A percentile compares a stretch with the other conserved stretches of the same genome.
Evolutionary conservation across 2,329 filamentous ascomycete genomes (phyloP).

Genomic region (Bipolaris oryzae): DNA sequence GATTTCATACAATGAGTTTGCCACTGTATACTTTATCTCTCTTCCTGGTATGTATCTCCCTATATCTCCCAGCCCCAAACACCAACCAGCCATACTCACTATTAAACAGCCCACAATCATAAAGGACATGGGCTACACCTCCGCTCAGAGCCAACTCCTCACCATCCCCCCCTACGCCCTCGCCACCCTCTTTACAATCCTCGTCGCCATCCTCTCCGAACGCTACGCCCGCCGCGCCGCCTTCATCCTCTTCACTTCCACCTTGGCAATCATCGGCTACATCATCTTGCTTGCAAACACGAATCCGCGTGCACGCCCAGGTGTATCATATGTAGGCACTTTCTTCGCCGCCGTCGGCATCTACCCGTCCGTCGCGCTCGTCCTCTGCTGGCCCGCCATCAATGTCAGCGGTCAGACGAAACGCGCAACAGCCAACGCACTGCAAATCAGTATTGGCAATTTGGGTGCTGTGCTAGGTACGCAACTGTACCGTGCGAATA

Average conservation of each 20-base stretch:
- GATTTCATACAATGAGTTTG: slow-evolving; percentile 74
- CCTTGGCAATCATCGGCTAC: slow-evolving; percentile 46
- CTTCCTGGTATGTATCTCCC: slow-evolving; percentile 42
- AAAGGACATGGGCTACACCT: slow-evolving; percentile 51
- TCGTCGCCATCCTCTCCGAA: slow-evolving; percentile 44
- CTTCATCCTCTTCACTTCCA: slow-evolving; percentile 45
- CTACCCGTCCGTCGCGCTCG: slow-evolving; percentile 48
- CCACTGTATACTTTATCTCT: slow-evolving; percentile 48
- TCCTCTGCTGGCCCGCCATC: slow-evolving; percentile 59
- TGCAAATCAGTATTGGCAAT: slow-evolving; percentile 60
- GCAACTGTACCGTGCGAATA: slow-evolving; percentile 46
- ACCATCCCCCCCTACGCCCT: slow-evolving; percentile 54
- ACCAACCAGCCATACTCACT: not conserved
- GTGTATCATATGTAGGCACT: slow-evolving; percentile 46
- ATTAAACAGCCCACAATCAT: slow-evolving; percentile 59
- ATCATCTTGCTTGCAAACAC: slow-evolving; percentile 47
- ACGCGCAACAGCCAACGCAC: slow-evolving; percentile 56
- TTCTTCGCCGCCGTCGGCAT: slow-evolving; percentile 50
- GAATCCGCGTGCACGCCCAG: slow-evolving; percentile 39
- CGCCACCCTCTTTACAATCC: slow-evolving; percentile 46
- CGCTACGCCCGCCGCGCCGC: slow-evolving; percentile 38
- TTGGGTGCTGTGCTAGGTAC: slow-evolving; percentile 50
- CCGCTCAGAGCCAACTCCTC: slow-evolving; percentile 52
- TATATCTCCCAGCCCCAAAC: not conserved
- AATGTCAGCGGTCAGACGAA: slow-evolving; percentile 62